A percentile compares a stretch with the other conserved stretches of the same genome.
phyloP scores from a whole-genome alignment of 257 asterid species.

The Verbascum thapsus region DNA sequence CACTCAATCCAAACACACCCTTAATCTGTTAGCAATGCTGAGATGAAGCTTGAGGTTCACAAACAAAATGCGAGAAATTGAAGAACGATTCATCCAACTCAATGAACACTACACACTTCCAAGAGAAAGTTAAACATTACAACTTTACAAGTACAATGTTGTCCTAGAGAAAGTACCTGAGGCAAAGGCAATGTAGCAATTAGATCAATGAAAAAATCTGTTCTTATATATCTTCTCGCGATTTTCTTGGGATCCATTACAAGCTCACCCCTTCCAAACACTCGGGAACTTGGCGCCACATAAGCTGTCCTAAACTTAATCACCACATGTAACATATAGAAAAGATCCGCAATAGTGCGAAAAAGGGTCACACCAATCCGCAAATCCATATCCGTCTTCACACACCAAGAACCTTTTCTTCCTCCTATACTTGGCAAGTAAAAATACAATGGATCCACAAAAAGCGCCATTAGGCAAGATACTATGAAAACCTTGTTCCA shows the following conservation, averaged over 20 bases:
- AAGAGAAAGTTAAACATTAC: neutral
- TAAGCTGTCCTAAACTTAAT: conserved; percentile 92
- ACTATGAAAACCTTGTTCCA: conserved; percentile 92
- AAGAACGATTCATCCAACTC: too few relatives aligned
- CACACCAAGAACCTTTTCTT: conserved; percentile 58
- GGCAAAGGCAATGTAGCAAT: conserved; percentile 92
- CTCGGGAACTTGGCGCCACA: conserved; percentile 90
- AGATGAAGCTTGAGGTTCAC: too few relatives aligned
- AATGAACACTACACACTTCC: too few relatives aligned
- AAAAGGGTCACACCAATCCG: conserved; percentile 78
- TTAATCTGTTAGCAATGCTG: too few relatives aligned
- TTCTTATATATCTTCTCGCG: conserved; percentile 67
- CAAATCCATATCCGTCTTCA: conserved; percentile 69
- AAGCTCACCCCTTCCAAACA: conserved; percentile 98
- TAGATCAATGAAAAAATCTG: conserved; percentile 83
- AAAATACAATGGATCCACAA: conserved; percentile 84
- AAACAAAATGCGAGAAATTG: too few relatives aligned
- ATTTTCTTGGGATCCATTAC: conserved; percentile 91
- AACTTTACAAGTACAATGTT: neutral
- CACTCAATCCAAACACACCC: too few relatives aligned
- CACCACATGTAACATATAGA: conserved; percentile 77
- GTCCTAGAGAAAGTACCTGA: conserved; percentile 58
- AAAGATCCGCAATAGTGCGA: conserved; percentile 84
- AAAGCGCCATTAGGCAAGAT: conserved; percentile 81
- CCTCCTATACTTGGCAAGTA: conserved; percentile 82